Conservation (phyloP, 78 protist species). For the Neovahlkampfia damariscottae region DNA sequence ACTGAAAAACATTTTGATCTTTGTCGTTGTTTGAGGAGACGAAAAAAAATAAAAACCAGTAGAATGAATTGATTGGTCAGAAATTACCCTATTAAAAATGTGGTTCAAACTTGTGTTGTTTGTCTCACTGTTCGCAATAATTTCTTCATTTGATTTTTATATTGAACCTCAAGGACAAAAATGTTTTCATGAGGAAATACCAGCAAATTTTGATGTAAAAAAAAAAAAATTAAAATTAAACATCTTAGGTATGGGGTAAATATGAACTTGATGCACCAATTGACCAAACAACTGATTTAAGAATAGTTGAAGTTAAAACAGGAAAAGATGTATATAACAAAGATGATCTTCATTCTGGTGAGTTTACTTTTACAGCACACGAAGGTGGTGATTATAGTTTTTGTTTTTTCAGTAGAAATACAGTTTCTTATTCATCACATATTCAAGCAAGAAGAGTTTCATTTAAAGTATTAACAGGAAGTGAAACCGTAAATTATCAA, state of each 20-base stretch:
- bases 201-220: background rate
- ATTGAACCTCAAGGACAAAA: no score
- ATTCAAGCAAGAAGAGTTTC: background rate
- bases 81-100: no score
- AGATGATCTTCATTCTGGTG: background rate
- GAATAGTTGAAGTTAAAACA: background rate
- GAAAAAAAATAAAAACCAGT: no score
- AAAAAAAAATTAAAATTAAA: no score
- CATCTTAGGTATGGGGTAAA: no score
- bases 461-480: slow-evolving; percentile 7
- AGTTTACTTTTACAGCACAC: background rate
- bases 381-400: background rate
- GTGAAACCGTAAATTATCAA: slow-evolving; percentile 10
- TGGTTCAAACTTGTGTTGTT: no score
- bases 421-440: background rate
- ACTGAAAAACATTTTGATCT: no score
- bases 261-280: background rate
- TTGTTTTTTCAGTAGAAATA: background rate
- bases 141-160: no score
- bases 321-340: background rate
- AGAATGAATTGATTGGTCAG: no score
- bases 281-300: background rate
- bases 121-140: no score
- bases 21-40: no score
- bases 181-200: background rate